A percentile compares a stretch with the other conserved stretches of the same genome.
These are phyloP conservation scores for Solanum bulbocastanum DNA, from an alignment of 257 asterid species.

Conservation along the genomic window DNA sequence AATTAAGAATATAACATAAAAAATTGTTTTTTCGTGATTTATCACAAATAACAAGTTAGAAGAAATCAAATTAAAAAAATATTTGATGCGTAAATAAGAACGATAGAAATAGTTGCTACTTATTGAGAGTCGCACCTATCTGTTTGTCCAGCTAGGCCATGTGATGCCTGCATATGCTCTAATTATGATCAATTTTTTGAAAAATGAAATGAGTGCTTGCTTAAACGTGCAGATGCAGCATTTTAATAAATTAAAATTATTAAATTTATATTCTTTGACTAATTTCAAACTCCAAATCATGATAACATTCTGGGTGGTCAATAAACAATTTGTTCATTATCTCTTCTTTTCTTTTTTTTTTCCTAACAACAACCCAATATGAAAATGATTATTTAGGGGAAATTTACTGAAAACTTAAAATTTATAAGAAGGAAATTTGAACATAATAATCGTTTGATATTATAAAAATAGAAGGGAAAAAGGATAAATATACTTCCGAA, in stretches of 20 bases:
- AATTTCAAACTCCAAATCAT: neutral
- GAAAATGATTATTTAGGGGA: neutral
- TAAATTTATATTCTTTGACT: neutral
- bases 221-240: neutral
- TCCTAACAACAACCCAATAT: neutral
- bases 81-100: too few relatives aligned
- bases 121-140: conserved; percentile 28
- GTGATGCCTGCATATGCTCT: conserved; percentile 19
- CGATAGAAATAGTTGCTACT: neutral
- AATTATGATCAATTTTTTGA: neutral
- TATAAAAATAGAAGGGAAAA: neutral
- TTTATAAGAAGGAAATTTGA: neutral
- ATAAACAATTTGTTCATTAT: neutral
- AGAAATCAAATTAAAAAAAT: too few relatives aligned
- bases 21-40: too few relatives aligned
- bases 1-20: too few relatives aligned
- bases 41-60: too few relatives aligned
- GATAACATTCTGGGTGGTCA: neutral
- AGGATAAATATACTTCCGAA: too few relatives aligned
- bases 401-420: too few relatives aligned
- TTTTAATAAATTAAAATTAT: neutral
- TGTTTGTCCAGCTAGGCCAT: conserved; percentile 48
- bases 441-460: neutral
- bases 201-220: neutral
- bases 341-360: neutral